phyloP scores from a whole-genome alignment of 192 early-diverging fungal species.

The Coemansia sp. region DNA sequence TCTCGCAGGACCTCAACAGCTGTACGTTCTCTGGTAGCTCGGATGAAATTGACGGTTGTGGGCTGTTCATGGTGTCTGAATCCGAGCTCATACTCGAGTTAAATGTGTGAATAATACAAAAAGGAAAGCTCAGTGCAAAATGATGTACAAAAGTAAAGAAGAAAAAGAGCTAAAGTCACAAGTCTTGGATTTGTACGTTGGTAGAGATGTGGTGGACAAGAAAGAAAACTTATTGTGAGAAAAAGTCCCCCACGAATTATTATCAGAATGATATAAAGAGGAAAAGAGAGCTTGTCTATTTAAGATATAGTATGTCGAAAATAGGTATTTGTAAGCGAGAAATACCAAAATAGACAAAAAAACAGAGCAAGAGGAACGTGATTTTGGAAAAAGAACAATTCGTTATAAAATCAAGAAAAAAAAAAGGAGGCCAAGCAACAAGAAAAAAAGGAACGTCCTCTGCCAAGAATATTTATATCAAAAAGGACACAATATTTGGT shows the following conservation, averaged over 20 bases:
- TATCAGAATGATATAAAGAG: not conserved
- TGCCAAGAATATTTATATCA: not conserved
- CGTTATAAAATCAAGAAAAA: conserved; percentile 5
- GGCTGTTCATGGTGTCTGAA: not conserved
- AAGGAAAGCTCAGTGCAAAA: not conserved
- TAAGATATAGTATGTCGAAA: too few species aligned
- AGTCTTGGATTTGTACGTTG: not conserved
- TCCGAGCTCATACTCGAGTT: conserved; percentile 8
- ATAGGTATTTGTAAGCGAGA: not conserved
- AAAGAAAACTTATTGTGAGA: too few species aligned
- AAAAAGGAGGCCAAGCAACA: not conserved
- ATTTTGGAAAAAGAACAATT: too few species aligned
- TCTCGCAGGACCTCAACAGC: conserved; percentile 47
- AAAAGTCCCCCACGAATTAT: too few species aligned
- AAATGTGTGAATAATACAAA: not conserved
- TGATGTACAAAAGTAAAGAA: too few species aligned
- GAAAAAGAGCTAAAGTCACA: not conserved
- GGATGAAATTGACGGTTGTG: not conserved
- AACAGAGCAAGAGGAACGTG: too few species aligned
- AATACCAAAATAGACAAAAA: not conserved
- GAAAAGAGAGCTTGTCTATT: too few species aligned
- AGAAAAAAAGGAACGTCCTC: not conserved
- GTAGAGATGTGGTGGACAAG: too few species aligned
- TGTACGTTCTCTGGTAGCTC: conserved; percentile 23
- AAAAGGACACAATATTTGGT: not conserved